A percentile compares a stretch with the other conserved stretches of the same genome.
phyloP scores from a whole-genome alignment of 352 stramenopile species.

The Phytophthora lateralis region DNA sequence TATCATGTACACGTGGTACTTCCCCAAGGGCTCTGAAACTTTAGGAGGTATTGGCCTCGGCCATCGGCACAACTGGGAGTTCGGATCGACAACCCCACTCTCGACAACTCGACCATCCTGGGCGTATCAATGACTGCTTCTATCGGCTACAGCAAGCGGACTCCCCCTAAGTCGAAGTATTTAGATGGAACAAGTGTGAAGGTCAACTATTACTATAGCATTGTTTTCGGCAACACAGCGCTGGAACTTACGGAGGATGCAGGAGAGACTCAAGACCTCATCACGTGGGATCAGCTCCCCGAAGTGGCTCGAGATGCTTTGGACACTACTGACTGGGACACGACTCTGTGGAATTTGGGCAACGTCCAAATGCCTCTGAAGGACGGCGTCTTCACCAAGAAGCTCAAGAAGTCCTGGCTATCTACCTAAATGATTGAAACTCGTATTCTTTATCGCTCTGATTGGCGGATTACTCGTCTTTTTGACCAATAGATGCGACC shows the following conservation, averaged over 20 bases:
- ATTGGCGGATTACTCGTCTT: neutral
- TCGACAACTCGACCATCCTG: conserved; percentile 24
- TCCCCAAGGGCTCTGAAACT: conserved; percentile 25
- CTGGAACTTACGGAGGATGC: conserved; percentile 24
- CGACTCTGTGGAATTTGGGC: conserved; percentile 14
- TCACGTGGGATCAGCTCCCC: conserved; percentile 30
- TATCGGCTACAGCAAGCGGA: conserved; percentile 13
- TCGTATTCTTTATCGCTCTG: neutral
- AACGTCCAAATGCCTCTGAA: conserved; percentile 27
- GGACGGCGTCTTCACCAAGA: conserved; percentile 22
- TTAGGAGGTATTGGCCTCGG: conserved; percentile 12
- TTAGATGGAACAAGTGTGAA: conserved; percentile 27
- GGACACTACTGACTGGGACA: conserved; percentile 30
- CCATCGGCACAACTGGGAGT: conserved; percentile 54
- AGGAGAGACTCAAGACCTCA: conserved; percentile 32
- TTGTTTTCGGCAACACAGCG: conserved; percentile 24
- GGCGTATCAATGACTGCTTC: conserved; percentile 30
- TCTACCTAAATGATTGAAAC: too few relatives aligned
- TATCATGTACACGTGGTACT: conserved; percentile 37
- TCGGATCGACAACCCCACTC: conserved; percentile 28
- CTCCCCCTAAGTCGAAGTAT: conserved; percentile 8
- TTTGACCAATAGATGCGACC: neutral
- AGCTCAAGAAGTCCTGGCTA: conserved; percentile 26
- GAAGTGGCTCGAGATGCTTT: conserved; percentile 24
- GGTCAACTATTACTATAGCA: conserved; percentile 33